Conservation (phyloP, 768 basidiomycete genomes). For the Serendipita sp. region DNA sequence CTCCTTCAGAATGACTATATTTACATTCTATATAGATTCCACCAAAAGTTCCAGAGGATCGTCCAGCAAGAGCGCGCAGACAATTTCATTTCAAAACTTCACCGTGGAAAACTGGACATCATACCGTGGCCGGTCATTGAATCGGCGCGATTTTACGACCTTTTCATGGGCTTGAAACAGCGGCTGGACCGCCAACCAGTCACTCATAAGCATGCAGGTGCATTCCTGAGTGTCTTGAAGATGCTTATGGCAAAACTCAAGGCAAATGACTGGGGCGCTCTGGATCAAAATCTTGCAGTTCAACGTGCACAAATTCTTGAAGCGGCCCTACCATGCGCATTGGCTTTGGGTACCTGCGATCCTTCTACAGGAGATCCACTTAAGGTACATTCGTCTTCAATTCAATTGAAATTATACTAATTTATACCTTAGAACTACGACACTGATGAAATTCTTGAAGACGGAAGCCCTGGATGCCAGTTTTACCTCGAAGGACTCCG, state of each 20-base stretch:
- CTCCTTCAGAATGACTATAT: neutral
- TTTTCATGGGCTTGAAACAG: constrained; percentile 32
- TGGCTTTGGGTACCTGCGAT: constrained; percentile 32
- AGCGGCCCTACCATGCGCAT: constrained; percentile 29
- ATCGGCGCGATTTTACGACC: constrained; percentile 38
- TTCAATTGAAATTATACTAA: neutral
- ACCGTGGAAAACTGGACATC: constrained; percentile 36
- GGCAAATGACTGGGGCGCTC: constrained; percentile 43
- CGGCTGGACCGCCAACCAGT: constrained; percentile 30
- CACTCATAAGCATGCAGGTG: constrained; percentile 34
- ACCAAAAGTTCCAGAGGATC: constrained; percentile 41
- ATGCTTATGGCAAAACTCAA: constrained; percentile 53
- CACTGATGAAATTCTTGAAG: constrained; percentile 20
- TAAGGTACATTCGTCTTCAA: constrained; percentile 23
- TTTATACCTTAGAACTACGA: constrained; percentile 31
- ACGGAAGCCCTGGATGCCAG: too few relatives aligned
- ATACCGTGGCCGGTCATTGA: constrained; percentile 56
- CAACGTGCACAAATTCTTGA: constrained; percentile 23
- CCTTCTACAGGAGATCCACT: constrained; percentile 27
- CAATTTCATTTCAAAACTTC: constrained; percentile 46
- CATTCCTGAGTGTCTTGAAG: constrained; percentile 41
- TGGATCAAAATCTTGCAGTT: constrained; percentile 27
- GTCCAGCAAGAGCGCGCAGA: constrained; percentile 41
- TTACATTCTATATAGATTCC: constrained; percentile 25
- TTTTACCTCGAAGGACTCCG: too few relatives aligned